Evolutionary conservation across 352 stramenopile genomes (phyloP), one percentile per base, ranked within the genome.

Genomic region (Pythium brachiatum): DNA sequence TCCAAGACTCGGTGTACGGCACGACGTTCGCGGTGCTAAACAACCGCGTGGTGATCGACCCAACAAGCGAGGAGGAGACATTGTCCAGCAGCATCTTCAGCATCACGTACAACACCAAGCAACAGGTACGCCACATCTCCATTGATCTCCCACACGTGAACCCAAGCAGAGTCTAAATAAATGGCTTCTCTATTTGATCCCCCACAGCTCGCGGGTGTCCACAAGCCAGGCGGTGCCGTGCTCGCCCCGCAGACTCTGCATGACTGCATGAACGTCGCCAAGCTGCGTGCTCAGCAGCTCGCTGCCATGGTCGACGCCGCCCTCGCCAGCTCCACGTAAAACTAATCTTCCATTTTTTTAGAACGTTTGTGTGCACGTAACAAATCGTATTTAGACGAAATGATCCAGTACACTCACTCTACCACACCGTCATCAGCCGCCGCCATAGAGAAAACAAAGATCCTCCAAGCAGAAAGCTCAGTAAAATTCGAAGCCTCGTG

Each of bases 21-120:
- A 92, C 83, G 15, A 84, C 78, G 27, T 94, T 94, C 54, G 83
- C 72, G 5, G 50, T 89, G 5, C 75, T 90, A 36, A 60, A 89
- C 48, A 73, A 65, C 52, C 61, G 66, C 18, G 60, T 94, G 46
- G 60, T 92, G 21, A 64, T 92, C 38, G 85, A 94, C 57, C 85
- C 85, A 27, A 92, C 78, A 6, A 82, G 75, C 54, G 71, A 86
- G 43, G 85, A 94, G 56, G 85, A 94, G 60, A 61, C 78, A n/a
- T 70, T 89, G 12, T 70, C 84, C 20, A 74, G 56, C 52, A 69
- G 76, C 59, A 59, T 73, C n/a, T 83, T 91, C 62, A 86, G 66
- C 48, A 64, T 94, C 60, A 76, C 81, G 25, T 90, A 89, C 71
- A 91, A 62, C 46, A 86, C 79, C 13, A 64, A 81, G 5, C 73